Evolutionary conservation across 2,329 filamentous ascomycete species (phyloP), one percentile per base, ranked within the genome.

Genomic region (Coniochaeta sp.): DNA sequence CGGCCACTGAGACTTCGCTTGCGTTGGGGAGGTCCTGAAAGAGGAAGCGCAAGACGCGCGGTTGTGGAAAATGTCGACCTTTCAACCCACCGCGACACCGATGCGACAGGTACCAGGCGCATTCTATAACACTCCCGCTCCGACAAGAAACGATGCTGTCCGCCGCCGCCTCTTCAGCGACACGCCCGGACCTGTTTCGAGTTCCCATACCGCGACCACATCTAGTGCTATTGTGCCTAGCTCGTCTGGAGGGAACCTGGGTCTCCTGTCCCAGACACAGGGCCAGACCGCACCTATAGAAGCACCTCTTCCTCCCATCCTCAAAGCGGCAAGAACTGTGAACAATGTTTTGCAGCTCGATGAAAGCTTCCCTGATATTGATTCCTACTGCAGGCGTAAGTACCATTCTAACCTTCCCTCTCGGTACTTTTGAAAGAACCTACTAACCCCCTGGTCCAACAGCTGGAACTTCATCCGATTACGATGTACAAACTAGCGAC

Each of bases 391-490:
- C 68, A 86, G 88, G 75, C 91, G 92, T 95, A 80, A 81, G 90
- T 83, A 58, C 28, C 54, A 14, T 55, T 22, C 8, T 17, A 10
- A 34, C 24, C 5, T 3, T 38, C 12, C 10, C n/a, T 56, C 54
- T n/a, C n/a, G n/a, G n/a, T 36, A 32, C 2, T n/a, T 26, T 28
- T 26, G 8, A 12, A 14, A n/a, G 24, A 26, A 26, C 19, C 5
- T 34, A 59, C 59, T 58, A 60, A 64, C 65, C 63, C 66, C 67
- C 63, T 58, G 47, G 61, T 64, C 8, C 17, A 36, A 60, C 67
- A 96, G 91, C 93, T 77, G 92, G 95, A 64, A 87, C 89, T 65
- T 96, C 93, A 5, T 93, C 90, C 68, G 92, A 96, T 65, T 98
- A 98, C 76, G 91, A 97, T 67, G 78, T 96, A 56, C 54, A 83